Percentiles rank a stretch among this genome's conserved stretches.
phyloP scores from a whole-genome alignment of 1,284 basidiomycete genomes.

The Marasmius sp. region DNA sequence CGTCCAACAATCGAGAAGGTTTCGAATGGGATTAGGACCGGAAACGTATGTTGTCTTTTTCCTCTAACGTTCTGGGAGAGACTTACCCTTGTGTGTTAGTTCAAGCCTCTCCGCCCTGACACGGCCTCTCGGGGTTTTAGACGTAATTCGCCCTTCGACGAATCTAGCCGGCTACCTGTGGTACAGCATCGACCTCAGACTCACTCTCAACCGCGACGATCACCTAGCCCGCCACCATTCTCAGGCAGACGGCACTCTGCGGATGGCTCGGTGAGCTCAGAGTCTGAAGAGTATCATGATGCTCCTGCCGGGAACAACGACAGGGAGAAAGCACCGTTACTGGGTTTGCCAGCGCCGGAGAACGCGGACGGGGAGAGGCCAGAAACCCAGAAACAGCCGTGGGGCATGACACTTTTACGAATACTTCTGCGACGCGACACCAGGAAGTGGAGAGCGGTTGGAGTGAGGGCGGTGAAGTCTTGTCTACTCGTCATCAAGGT shows the following conservation, averaged over 20 bases:
- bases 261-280: background rate
- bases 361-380: constrained; percentile 6
- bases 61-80: background rate
- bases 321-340: constrained; percentile 20
- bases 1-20: constrained; percentile 79
- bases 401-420: background rate
- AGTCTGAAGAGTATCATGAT: background rate
- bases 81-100: background rate
- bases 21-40: constrained; percentile 58
- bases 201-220: background rate
- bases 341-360: constrained; percentile 19
- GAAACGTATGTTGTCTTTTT: constrained; percentile 22
- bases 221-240: background rate
- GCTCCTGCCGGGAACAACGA: background rate
- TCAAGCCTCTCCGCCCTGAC: constrained; percentile 4
- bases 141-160: background rate
- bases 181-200: background rate
- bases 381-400: background rate
- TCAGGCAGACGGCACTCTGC: background rate
- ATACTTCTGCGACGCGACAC: background rate
- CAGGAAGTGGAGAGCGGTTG: background rate
- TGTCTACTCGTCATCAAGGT: constrained; percentile 51
- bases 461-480: constrained; percentile 36
- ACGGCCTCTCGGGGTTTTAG: background rate
- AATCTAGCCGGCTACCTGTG: background rate